These are phyloP conservation scores for Saccharomycopsis sp. DNA, from an alignment of 805 yeast species.

Conservation along the genomic window DNA sequence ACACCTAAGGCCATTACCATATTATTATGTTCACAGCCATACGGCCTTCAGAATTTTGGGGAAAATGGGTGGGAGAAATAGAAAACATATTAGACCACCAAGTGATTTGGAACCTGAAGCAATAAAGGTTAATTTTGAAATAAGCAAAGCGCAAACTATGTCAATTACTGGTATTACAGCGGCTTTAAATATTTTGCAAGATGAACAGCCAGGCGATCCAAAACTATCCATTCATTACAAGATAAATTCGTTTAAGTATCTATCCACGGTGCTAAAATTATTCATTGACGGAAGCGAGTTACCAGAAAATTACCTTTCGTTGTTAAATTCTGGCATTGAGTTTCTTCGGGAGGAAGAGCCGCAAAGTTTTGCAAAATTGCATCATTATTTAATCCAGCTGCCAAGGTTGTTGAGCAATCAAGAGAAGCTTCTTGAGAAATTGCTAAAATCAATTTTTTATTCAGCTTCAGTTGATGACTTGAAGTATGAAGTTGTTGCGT, in stretches of 20 bases:
- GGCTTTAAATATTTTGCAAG: slow-evolving; percentile 62
- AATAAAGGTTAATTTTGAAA: slow-evolving; percentile 64
- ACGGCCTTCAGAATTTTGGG: slow-evolving; percentile 90
- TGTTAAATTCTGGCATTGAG: slow-evolving; percentile 44
- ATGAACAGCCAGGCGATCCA: slow-evolving; percentile 22
- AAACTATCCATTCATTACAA: slow-evolving; percentile 50
- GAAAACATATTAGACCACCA: slow-evolving; percentile 74
- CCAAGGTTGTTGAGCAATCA: slow-evolving; percentile 46
- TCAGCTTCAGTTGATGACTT: slow-evolving; percentile 71
- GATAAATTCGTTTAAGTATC: slow-evolving; percentile 67
- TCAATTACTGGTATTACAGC: slow-evolving; percentile 76
- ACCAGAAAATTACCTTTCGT: slow-evolving; percentile 35
- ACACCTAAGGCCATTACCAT: slow-evolving; percentile 86
- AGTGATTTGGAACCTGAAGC: slow-evolving; percentile 57
- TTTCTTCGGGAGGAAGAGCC: slow-evolving; percentile 33
- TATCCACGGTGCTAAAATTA: slow-evolving; percentile 58
- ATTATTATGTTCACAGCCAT: slow-evolving; percentile 91
- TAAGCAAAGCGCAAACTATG: slow-evolving; percentile 54
- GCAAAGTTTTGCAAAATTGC: slow-evolving; percentile 31
- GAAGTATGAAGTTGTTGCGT: slow-evolving; percentile 53
- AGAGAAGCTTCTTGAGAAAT: slow-evolving; percentile 55
- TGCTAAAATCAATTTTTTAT: slow-evolving; percentile 66
- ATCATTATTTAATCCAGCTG: slow-evolving; percentile 41
- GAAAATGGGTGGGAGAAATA: slow-evolving; percentile 91
- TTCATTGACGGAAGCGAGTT: slow-evolving; percentile 45